A percentile compares a stretch with the other conserved stretches of the same genome.
Evolutionary conservation across 352 stramenopile species (phyloP).

Genomic region (Phytophthora foliorum): DNA sequence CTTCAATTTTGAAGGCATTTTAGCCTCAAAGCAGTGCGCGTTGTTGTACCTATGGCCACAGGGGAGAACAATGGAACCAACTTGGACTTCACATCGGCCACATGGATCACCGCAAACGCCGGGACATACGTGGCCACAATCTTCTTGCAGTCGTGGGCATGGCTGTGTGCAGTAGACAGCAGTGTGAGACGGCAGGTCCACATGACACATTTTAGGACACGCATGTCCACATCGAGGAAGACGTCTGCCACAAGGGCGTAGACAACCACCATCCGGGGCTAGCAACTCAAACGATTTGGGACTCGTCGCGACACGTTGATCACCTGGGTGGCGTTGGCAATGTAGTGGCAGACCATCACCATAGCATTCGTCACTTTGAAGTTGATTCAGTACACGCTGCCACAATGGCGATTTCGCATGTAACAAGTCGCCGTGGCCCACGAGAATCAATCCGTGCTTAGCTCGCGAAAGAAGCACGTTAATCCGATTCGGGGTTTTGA

Average conservation of each 20-base stretch:
- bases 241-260: slow-evolving; percentile 55
- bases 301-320: slow-evolving; percentile 30
- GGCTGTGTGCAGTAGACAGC: slow-evolving; percentile 63
- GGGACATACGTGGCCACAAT: slow-evolving; percentile 61
- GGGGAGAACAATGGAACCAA: slow-evolving; percentile 50
- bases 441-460: slow-evolving; percentile 61
- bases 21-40: slow-evolving; percentile 37
- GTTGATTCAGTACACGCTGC: slow-evolving; percentile 61
- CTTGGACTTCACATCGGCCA: slow-evolving; percentile 53
- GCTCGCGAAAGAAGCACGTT: slow-evolving; percentile 77
- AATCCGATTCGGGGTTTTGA: slow-evolving; percentile 75
- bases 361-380: slow-evolving; percentile 55
- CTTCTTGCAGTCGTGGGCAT: slow-evolving; percentile 59
- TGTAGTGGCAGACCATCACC: slow-evolving; percentile 51
- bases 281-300: slow-evolving; percentile 52
- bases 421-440: slow-evolving; percentile 60
- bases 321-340: slow-evolving; percentile 48
- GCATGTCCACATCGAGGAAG: slow-evolving; percentile 57
- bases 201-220: slow-evolving; percentile 73
- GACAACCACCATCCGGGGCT: slow-evolving; percentile 81
- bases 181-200: slow-evolving; percentile 54
- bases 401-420: slow-evolving; percentile 55
- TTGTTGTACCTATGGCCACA: slow-evolving; percentile 65
- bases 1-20: slow-evolving; percentile 25
- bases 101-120: slow-evolving; percentile 69